Evolutionary conservation across 768 basidiomycete species (phyloP).

Genomic region (Rhizopogon vesiculosus): DNA sequence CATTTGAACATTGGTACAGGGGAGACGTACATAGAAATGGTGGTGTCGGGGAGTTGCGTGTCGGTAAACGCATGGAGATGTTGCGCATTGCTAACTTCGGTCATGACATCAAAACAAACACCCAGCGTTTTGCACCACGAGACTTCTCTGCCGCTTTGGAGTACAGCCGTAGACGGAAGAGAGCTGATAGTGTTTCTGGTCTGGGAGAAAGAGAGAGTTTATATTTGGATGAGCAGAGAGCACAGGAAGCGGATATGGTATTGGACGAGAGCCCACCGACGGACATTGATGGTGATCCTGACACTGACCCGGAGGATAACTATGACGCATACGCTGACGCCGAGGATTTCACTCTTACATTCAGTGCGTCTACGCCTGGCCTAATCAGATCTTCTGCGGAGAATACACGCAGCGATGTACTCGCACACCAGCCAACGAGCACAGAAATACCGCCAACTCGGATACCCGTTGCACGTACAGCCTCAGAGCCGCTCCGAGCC

Average conservation of each 20-base stretch:
- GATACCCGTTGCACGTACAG: constrained; percentile 32
- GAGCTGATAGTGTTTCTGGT: constrained; percentile 64
- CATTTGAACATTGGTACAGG: constrained; percentile 89
- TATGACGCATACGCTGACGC: constrained; percentile 30
- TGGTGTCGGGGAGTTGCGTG: constrained; percentile 80
- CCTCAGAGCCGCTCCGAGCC: constrained; percentile 42
- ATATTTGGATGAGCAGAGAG: constrained; percentile 59
- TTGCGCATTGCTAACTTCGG: constrained; percentile 85
- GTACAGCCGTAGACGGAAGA: constrained; percentile 37
- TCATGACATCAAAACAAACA: constrained; percentile 43
- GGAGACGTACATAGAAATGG: constrained; percentile 84
- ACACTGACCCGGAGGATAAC: constrained; percentile 34
- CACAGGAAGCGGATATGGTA: constrained; percentile 46
- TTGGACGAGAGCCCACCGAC: constrained; percentile 74
- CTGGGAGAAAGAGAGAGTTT: constrained; percentile 57
- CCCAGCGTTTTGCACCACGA: constrained; percentile 20
- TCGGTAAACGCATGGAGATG: constrained; percentile 77
- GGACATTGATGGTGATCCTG: constrained; percentile 60
- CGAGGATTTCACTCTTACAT: constrained; percentile 9
- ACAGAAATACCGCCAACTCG: constrained; percentile 38
- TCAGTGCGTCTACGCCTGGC: constrained; percentile 14
- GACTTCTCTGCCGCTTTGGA: constrained; percentile 18
- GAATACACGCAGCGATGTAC: constrained; percentile 38
- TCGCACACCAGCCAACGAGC: constrained; percentile 30
- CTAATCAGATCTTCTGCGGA: constrained; percentile 16